These are phyloP conservation scores for Cenchrus americanus DNA, from an alignment of 176 grass and related monocot genomes.

Conservation along the genomic window DNA sequence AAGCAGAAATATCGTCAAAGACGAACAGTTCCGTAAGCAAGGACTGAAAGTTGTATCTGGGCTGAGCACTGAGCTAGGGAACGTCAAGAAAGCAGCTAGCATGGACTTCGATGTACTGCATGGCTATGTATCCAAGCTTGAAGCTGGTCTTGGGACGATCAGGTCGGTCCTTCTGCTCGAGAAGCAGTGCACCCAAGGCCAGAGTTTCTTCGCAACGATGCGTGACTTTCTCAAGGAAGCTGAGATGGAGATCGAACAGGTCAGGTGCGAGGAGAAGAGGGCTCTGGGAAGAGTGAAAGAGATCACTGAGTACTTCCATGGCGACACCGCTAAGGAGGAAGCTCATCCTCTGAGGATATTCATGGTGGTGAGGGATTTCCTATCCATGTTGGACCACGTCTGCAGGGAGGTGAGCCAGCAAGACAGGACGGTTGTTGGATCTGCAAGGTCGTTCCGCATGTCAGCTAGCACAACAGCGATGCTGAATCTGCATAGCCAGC, in stretches of 20 bases:
- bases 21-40: constrained; percentile 70
- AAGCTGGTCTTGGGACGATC: constrained; percentile 62
- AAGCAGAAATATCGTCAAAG: constrained; percentile 44
- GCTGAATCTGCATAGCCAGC: constrained; percentile 44
- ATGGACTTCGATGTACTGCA: constrained; percentile 95
- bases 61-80: constrained; percentile 78
- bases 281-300: constrained; percentile 71
- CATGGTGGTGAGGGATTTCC: constrained; percentile 94
- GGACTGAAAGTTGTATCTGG: constrained; percentile 77
- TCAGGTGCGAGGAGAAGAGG: constrained; percentile 66
- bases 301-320: constrained; percentile 81
- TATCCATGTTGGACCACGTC: constrained; percentile 79
- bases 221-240: constrained; percentile 64
- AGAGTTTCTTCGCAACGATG: constrained; percentile 68
- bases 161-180: constrained; percentile 68
- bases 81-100: constrained; percentile 78
- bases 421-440: constrained; percentile 70
- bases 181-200: constrained; percentile 59
- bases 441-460: constrained; percentile 73
- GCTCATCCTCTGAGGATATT: constrained; percentile 89
- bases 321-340: constrained; percentile 67
- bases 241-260: constrained; percentile 59
- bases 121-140: constrained; percentile 84
- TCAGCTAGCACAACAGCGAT: constrained; percentile 45
- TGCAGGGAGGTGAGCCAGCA: constrained; percentile 88